phyloP scores from a whole-genome alignment of 2,329 filamentous ascomycete species.

The Nakataea oryzae region DNA sequence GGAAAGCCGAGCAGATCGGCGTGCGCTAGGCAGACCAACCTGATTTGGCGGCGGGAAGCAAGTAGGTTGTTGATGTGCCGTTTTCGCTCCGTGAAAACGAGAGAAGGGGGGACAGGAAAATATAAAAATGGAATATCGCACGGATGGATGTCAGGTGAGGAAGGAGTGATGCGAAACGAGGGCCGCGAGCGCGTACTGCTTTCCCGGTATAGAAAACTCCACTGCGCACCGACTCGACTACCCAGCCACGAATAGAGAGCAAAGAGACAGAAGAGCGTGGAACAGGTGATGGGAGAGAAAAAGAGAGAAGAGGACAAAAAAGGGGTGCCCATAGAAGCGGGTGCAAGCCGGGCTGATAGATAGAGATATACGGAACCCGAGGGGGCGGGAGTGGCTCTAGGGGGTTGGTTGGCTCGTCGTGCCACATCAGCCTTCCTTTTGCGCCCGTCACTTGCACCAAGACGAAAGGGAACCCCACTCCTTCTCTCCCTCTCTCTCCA shows the following conservation, averaged over 20 bases:
- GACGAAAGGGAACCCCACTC: neutral
- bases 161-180: neutral
- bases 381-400: neutral
- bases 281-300: neutral
- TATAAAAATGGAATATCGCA: neutral
- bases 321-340: neutral
- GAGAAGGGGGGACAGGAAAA: neutral
- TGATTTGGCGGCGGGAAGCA: too few relatives aligned
- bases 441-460: neutral
- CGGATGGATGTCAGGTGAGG: neutral
- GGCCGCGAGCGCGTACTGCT: neutral
- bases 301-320: neutral
- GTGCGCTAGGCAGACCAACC: neutral
- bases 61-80: neutral
- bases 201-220: neutral
- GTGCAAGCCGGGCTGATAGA: neutral
- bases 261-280: neutral
- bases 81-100: neutral
- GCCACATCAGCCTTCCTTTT: neutral
- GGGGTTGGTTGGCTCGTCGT: too few relatives aligned
- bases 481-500: neutral
- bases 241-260: neutral
- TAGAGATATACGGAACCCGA: neutral
- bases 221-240: neutral
- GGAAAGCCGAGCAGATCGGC: neutral